Evolutionary conservation across 306 rosid species (phyloP), one percentile per base, ranked within the genome.

Genomic region (Cucumis cinereus): DNA sequence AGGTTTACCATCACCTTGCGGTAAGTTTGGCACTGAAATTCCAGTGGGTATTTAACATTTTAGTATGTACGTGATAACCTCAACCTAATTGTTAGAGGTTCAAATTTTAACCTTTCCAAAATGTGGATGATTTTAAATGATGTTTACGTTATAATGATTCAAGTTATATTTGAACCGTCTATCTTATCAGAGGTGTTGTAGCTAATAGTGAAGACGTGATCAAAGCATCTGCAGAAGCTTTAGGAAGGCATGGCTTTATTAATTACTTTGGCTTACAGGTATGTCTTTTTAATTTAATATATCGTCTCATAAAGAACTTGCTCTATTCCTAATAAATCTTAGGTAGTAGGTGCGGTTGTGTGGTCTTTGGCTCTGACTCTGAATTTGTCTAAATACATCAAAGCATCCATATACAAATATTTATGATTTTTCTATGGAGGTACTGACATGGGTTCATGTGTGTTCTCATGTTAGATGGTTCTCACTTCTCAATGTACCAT

Each of bases 251-350:
- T 73, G 99, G 97, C 73, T 94, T 94, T 85, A 86, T 94, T 77
- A 94, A 94, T 86, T 94, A 94, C 89, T 94, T 90, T 79, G 99
- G 99, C 80, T 86, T 94, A 80, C 99, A 94, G 86, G 99, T 94
- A 85, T 78, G 62, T 66, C 81, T 70, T 74, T 16, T 55, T 47
- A 40, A 24, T 59, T 79, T 33, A 54, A 60, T 52, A 56, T 77
- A 73, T 71, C 45, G 36, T 22, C 35, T 11, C 33, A 62, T 62
- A 62, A 33, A 17, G 7, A 9, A 28, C 17, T 7, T 36, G 66
- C 24, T 33, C 49, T 63, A 30, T 43, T 69, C 20, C 13, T 22
- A 69, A 14, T 19, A 43, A 67, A 43, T 12, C 55, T 69, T 43
- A 14, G 30, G 74, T 68, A 43, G n/a, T 23, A 41, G 28, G 24